Conservation (phyloP, 2,329 filamentous ascomycete species). For the Penicillium sp. region DNA sequence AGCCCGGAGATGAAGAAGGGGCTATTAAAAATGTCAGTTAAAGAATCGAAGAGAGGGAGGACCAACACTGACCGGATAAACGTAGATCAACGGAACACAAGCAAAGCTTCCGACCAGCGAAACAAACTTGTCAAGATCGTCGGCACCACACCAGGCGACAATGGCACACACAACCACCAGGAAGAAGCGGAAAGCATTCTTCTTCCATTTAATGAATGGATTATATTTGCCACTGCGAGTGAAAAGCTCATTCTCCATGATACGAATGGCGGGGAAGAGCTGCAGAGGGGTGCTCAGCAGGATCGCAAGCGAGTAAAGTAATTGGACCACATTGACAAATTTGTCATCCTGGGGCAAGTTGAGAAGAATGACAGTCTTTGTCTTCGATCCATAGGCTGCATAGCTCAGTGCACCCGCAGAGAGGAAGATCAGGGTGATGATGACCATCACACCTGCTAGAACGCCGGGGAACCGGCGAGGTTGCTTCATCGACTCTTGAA, state of each 20-base stretch:
- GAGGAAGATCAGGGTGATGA: slow-evolving; percentile 86
- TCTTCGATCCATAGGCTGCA: slow-evolving; percentile 89
- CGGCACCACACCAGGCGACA: slow-evolving; percentile 87
- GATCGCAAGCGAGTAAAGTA: slow-evolving; percentile 97
- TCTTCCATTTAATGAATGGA: slow-evolving; percentile 98
- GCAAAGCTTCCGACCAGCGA: slow-evolving; percentile 94
- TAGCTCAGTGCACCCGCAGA: slow-evolving; percentile 91
- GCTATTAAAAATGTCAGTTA: slow-evolving; percentile 48
- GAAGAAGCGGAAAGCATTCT: slow-evolving; percentile 93
- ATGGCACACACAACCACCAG: slow-evolving; percentile 79
- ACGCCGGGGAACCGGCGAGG: slow-evolving; percentile 87
- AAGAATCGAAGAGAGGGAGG: slow-evolving; percentile 1
- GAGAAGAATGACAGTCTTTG: slow-evolving; percentile 91
- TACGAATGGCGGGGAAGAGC: slow-evolving; percentile 95
- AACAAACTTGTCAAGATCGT: slow-evolving; percentile 95
- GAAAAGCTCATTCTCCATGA: slow-evolving; percentile 90
- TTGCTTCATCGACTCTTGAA: slow-evolving; percentile 93
- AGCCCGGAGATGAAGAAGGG: slow-evolving; percentile 78
- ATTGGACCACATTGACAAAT: slow-evolving; percentile 90
- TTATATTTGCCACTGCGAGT: slow-evolving; percentile 95
- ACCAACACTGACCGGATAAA: slow-evolving; percentile 77
- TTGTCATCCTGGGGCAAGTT: slow-evolving; percentile 95
- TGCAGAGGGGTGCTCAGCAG: slow-evolving; percentile 90
- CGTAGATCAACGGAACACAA: slow-evolving; percentile 92
- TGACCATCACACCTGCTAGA: slow-evolving; percentile 83